Base-by-base conservation (phyloP, 768 basidiomycete species). In the Paxillus ammoniavirescens region DNA sequence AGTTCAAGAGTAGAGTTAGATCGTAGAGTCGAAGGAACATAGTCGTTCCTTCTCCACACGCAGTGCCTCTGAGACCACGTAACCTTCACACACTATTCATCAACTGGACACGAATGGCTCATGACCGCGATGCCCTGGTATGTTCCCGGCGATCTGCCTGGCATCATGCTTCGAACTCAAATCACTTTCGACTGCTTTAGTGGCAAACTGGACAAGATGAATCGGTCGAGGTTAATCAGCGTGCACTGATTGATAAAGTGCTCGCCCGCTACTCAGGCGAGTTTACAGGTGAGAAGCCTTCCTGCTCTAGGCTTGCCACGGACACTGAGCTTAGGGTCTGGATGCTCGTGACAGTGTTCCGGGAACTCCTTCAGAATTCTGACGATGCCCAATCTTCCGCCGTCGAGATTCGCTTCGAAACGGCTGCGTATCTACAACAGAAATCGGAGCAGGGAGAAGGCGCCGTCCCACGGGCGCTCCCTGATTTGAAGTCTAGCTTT, bases 171-270 rank as follows among this genome's bases (percentile, higher is more conserved):
- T 35, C 30, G 23, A 15, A 21, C 37, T 33, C 4, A 35, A 33
- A 23, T 10, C 9, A 18, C 14, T 28, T 7, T 18, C 5, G 35
- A 13, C 5, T 35, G 35, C n/a, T 48, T 21, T 52, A 78, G 77
- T 78, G 77, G 77, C 71, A 65, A 30, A 66, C 55, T 26, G 87
- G 87, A 13, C 77, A 83, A 55, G 87, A 89, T 61, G 87, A 89
- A 63, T 80, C 84, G 1, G 87, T 93, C 0, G 87, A 93, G 70
- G 92, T 94, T 49, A 94, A 94, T 69, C 93, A 94, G 68, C 81
- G 93, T n/a, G 92, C 91, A 17, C 75, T 97, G 49, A 94, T 97
- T 49, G 93, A 95, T 76, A 97, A 93, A 73, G 91, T 97, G 23
- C 82, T 98, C 14, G 92, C 94, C 9, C 78, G 95, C 18, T 98